These are phyloP conservation scores for Scheffersomyces amazonensis DNA, from an alignment of 805 yeast genomes.

Conservation along the genomic window DNA sequence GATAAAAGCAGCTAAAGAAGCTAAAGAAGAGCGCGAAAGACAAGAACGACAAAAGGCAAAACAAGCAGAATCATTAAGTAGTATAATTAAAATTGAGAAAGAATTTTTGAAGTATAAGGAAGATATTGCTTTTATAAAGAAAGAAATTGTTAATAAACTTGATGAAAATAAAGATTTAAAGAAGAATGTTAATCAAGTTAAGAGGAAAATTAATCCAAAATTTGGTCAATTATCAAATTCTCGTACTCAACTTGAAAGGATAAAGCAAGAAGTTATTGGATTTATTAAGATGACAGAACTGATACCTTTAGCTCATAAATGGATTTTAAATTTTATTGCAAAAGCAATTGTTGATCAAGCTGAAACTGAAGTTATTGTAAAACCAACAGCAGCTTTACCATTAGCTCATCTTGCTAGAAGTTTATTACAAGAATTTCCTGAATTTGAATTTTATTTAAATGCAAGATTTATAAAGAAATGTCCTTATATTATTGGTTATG, in stretches of 20 bases:
- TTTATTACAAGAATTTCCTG: slow-evolving; percentile 47
- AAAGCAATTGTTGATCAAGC: slow-evolving; percentile 89
- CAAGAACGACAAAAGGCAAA: slow-evolving; percentile 14
- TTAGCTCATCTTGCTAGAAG: slow-evolving; percentile 63
- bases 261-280: slow-evolving; percentile 49
- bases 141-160: slow-evolving; percentile 54
- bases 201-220: slow-evolving; percentile 79
- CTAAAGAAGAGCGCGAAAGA: slow-evolving; percentile 16
- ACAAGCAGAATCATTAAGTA: slow-evolving; percentile 29
- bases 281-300: slow-evolving; percentile 48
- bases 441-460: slow-evolving; percentile 52
- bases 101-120: slow-evolving; percentile 47
- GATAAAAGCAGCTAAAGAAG: slow-evolving; percentile 15
- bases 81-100: slow-evolving; percentile 35
- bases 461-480: slow-evolving; percentile 92
- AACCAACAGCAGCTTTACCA: slow-evolving; percentile 76
- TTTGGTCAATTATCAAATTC: slow-evolving; percentile 89
- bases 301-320: slow-evolving; percentile 55
- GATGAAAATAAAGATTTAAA: slow-evolving; percentile 49
- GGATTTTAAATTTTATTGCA: slow-evolving; percentile 80
- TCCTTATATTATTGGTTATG: slow-evolving; percentile 81
- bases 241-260: slow-evolving; percentile 49
- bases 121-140: slow-evolving; percentile 58
- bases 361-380: slow-evolving; percentile 84
- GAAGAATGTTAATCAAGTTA: slow-evolving; percentile 53